phyloP scores from a whole-genome alignment of 2,329 filamentous ascomycete species.

The Ascochyta fabae region DNA sequence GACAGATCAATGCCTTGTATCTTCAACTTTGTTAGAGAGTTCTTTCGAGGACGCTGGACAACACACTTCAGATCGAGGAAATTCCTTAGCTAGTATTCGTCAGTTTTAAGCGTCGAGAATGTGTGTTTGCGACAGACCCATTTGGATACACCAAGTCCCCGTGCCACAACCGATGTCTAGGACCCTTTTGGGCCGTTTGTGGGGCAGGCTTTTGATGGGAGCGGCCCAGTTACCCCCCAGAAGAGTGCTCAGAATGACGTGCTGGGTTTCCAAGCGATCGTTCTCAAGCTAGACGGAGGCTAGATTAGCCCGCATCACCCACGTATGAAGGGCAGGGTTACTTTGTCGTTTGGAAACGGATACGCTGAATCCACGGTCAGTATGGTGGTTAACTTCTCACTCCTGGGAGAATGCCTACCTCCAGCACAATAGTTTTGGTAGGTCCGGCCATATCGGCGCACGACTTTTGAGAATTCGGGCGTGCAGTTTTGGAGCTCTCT shows the following conservation, averaged over 20 bases:
- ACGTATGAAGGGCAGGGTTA: constrained; percentile 22
- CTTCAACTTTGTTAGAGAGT: constrained; percentile 35
- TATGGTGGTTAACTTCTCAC: background rate
- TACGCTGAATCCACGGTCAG: constrained; percentile 45
- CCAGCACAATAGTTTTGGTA: constrained; percentile 51
- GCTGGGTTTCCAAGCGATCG: constrained; percentile 49
- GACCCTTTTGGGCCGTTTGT: constrained; percentile 44
- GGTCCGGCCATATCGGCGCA: constrained; percentile 50
- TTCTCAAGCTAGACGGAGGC: constrained; percentile 42
- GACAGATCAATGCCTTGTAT: constrained; percentile 52
- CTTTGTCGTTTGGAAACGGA: constrained; percentile 49
- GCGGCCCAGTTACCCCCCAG: constrained; percentile 46
- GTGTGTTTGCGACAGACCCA: constrained; percentile 41
- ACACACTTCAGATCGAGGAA: constrained; percentile 42
- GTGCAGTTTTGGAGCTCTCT: constrained; percentile 50
- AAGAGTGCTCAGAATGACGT: constrained; percentile 49
- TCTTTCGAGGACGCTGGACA: background rate
- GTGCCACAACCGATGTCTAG: constrained; percentile 53
- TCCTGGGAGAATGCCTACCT: constrained; percentile 35
- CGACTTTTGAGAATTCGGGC: constrained; percentile 48
- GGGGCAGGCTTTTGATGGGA: constrained; percentile 41
- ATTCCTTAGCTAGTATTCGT: constrained; percentile 41
- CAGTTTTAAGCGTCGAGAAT: constrained; percentile 16
- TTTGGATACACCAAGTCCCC: constrained; percentile 52
- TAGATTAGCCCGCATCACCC: constrained; percentile 16